Evolutionary conservation across 306 rosid species (phyloP).

Genomic region (Gillenia trifoliata): DNA sequence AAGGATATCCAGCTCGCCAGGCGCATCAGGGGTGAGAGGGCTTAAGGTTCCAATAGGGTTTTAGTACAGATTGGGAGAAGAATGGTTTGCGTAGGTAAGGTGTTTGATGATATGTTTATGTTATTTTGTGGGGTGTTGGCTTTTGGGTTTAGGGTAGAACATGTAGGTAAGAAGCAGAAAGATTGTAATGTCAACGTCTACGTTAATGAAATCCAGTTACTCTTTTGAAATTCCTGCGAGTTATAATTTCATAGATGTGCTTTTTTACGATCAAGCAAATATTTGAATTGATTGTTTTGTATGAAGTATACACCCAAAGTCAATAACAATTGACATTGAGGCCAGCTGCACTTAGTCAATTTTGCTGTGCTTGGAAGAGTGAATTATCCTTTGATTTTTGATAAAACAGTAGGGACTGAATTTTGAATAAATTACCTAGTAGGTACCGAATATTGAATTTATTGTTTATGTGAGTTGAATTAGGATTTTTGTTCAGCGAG

Average conservation of each 20-base stretch:
- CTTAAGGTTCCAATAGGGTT: background rate
- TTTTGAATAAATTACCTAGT: too few relatives aligned
- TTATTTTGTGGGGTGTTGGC: background rate
- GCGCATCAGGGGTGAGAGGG: slow-evolving; percentile 31
- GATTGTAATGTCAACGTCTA: background rate
- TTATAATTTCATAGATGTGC: background rate
- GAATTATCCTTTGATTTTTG: too few relatives aligned
- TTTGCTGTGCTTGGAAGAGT: too few relatives aligned
- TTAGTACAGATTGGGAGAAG: background rate
- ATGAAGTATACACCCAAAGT: too few relatives aligned
- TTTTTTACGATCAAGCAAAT: background rate
- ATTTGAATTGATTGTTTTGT: too few relatives aligned
- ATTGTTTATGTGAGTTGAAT: too few relatives aligned
- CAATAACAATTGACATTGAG: too few relatives aligned
- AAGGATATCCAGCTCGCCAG: slow-evolving; percentile 30
- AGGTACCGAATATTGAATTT: too few relatives aligned
- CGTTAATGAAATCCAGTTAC: background rate
- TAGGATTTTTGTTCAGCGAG: too few relatives aligned
- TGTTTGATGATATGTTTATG: background rate
- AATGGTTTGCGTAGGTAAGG: background rate
- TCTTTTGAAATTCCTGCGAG: background rate
- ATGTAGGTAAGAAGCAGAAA: background rate
- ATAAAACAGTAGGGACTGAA: too few relatives aligned
- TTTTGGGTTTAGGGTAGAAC: background rate
- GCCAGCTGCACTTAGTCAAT: too few relatives aligned